Evolutionary conservation across 495 filamentous ascomycete genomes (phyloP), one percentile per base, ranked within the genome.

Genomic region (Aspergillus coremiiformis): DNA sequence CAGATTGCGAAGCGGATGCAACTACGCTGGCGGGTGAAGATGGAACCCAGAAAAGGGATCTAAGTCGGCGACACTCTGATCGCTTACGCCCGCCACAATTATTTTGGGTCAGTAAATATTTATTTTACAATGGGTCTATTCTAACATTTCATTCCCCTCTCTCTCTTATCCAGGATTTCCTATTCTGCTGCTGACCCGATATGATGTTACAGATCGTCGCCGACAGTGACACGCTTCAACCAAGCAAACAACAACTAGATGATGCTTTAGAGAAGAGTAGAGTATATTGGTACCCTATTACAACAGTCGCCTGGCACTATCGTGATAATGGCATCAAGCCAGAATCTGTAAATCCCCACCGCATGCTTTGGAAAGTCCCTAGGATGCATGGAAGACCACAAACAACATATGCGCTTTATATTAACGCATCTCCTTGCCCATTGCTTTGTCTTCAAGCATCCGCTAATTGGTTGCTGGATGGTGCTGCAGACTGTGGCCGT

Each of bases 121-220:
- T n/a, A n/a, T n/a, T n/a, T n/a, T n/a, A n/a, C n/a, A n/a, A n/a
- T n/a, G n/a, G n/a, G n/a, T n/a, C n/a, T n/a, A n/a, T n/a, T n/a
- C n/a, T n/a, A n/a, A n/a, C n/a, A n/a, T n/a, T n/a, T n/a, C n/a
- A n/a, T n/a, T n/a, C n/a, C n/a, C n/a, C n/a, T n/a, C n/a, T n/a
- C n/a, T n/a, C n/a, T n/a, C n/a, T n/a, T n/a, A n/a, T n/a, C n/a
- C n/a, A n/a, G n/a, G n/a, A n/a, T n/a, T n/a, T n/a, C n/a, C n/a
- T n/a, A n/a, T n/a, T n/a, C n/a, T n/a, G n/a, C n/a, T n/a, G n/a
- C n/a, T n/a, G n/a, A n/a, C n/a, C n/a, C n/a, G n/a, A n/a, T n/a
- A n/a, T n/a, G n/a, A n/a, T n/a, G n/a, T n/a, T n/a, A n/a, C 48
- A 23, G 58, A 58, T 51, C 30, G 17, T 58, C 24, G 41, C 33